Evolutionary conservation across 768 basidiomycete genomes (phyloP).

Genomic region (Roridomyces roridus): DNA sequence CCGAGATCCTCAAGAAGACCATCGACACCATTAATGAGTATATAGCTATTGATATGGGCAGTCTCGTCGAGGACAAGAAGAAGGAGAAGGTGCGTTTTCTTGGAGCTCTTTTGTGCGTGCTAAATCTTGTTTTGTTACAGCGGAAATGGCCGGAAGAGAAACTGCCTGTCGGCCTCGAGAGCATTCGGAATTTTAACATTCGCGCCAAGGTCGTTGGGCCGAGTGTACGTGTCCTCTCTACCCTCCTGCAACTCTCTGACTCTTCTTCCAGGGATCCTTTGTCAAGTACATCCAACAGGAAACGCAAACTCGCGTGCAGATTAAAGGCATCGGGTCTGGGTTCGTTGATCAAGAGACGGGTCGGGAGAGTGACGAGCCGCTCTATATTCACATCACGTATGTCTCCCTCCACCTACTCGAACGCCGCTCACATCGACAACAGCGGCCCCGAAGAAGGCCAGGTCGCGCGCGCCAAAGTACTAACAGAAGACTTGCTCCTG

Average conservation of each 20-base stretch:
- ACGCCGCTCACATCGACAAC: constrained; percentile 14
- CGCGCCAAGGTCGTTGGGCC: constrained; percentile 98
- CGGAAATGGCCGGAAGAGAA: constrained; percentile 99
- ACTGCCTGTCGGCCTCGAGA: constrained; percentile 86
- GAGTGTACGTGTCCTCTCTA: constrained; percentile 55
- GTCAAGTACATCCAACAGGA: constrained; percentile 99
- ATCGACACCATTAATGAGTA: constrained; percentile 78
- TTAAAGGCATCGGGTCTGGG: constrained; percentile 93
- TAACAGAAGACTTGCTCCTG: constrained; percentile 87
- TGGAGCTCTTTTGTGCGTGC: not conserved
- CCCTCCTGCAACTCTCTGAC: not conserved
- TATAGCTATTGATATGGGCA: constrained; percentile 76
- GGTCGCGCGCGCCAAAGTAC: constrained; percentile 83
- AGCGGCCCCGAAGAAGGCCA: constrained; percentile 87
- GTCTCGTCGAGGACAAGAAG: constrained; percentile 81
- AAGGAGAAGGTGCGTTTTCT: constrained; percentile 65
- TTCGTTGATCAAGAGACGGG: constrained; percentile 92
- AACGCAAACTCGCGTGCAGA: constrained; percentile 95
- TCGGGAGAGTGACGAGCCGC: constrained; percentile 78
- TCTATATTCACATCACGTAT: constrained; percentile 85
- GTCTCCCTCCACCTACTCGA: constrained; percentile 23
- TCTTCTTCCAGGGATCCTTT: constrained; percentile 76
- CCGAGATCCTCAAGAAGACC: constrained; percentile 69
- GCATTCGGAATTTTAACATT: constrained; percentile 95
- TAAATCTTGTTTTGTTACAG: constrained; percentile 40